Base-by-base conservation (phyloP, 73 alveolate genomes). In the Symbiodinium natans region DNA sequence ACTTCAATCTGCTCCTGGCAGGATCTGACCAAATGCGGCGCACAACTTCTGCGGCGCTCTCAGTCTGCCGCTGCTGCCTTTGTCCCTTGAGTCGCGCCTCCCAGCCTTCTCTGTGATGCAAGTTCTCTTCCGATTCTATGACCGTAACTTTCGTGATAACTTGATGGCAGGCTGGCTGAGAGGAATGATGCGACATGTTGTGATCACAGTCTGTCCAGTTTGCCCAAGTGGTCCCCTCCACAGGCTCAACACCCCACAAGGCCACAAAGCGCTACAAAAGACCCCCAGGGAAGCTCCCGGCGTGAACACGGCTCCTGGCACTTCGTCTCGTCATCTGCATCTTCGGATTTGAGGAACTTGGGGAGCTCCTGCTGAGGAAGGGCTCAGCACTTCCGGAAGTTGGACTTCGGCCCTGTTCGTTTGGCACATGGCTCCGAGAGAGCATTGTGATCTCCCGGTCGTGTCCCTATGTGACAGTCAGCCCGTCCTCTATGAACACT, bases 341-440 rank as follows among this genome's bases (percentile, higher is more conserved):
- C 95, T 83, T 88, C 95, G 21, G 95, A 88, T 34, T 39, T 40
- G 86, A 88, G 74, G 41, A 88, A 88, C 95, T 88, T 88, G 36
- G 95, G 95, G 39, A 88, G 80, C 86, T 56, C 95, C 95, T 88
- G 43, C 25, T 23, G 48, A 80, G 54, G n/a, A n/a, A n/a, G n/a
- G n/a, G n/a, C n/a, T n/a, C n/a, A n/a, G n/a, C n/a, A n/a, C n/a
- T n/a, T n/a, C n/a, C n/a, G n/a, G n/a, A n/a, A n/a, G n/a, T n/a
- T n/a, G n/a, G n/a, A n/a, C n/a, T n/a, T n/a, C n/a, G n/a, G n/a
- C n/a, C 75, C 27, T 56, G 75, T 56, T 21, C 31, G 75, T 2
- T 1, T 56, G 17, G 17, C 27, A 21, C 27, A 71, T 21, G 83
- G 83, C 19, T 10, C 19, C 17, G 15, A 71, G 2, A 2, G 83